phyloP scores from a whole-genome alignment of 2,329 filamentous ascomycete species.

The Nannizziopsis arthrosporioides region DNA sequence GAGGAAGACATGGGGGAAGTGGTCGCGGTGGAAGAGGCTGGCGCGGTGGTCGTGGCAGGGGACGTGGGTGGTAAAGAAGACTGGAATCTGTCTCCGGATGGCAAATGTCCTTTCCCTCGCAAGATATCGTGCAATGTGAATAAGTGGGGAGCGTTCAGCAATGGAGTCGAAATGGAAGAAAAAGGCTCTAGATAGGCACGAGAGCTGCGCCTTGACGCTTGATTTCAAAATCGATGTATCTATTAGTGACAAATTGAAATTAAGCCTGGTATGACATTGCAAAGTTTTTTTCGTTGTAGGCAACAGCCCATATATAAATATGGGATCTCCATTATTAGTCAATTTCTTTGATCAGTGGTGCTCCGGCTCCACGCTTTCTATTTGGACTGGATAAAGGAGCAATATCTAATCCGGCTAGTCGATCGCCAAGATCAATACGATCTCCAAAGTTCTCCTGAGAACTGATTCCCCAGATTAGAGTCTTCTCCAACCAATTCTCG shows the following conservation, averaged over 20 bases:
- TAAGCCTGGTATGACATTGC: too few species aligned
- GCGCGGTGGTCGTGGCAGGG: slow-evolving; percentile 11
- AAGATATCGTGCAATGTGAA: not conserved
- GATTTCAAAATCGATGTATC: too few species aligned
- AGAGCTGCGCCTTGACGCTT: too few species aligned
- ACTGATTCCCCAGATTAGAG: slow-evolving; percentile 30
- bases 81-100: not conserved
- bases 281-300: too few species aligned
- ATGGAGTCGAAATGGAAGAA: not conserved
- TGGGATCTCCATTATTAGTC: slow-evolving; percentile 20
- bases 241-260: too few species aligned
- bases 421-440: slow-evolving; percentile 27
- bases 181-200: too few species aligned
- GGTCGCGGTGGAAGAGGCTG: slow-evolving; percentile 9
- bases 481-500: slow-evolving; percentile 35
- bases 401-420: slow-evolving; percentile 29
- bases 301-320: too few species aligned
- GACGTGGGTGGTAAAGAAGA: slow-evolving; percentile 8
- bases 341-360: slow-evolving; percentile 32
- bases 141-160: not conserved
- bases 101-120: not conserved
- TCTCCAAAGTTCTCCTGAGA: slow-evolving; percentile 15
- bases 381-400: slow-evolving; percentile 20
- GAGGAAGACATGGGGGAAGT: slow-evolving; percentile 17
- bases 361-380: not conserved